These are phyloP conservation scores for Cordyceps javanica DNA, from an alignment of 2,329 filamentous ascomycete species.

Conservation along the genomic window DNA sequence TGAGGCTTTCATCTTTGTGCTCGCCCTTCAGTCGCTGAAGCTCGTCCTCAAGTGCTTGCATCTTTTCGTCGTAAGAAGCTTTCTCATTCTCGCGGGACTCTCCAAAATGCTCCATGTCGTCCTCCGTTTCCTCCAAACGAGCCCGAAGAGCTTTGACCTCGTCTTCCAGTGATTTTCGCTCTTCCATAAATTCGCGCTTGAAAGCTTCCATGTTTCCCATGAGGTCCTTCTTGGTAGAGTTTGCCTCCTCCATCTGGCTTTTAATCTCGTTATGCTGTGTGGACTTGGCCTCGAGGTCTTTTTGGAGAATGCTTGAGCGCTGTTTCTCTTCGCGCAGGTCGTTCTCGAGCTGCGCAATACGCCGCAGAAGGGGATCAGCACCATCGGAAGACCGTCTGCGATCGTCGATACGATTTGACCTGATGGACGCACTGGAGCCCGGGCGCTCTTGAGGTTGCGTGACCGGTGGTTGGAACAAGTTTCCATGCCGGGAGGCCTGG, in stretches of 20 bases:
- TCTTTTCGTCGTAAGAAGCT: conserved; percentile 59
- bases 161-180: conserved; percentile 74
- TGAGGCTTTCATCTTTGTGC: conserved; percentile 49
- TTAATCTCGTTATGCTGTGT: conserved; percentile 56
- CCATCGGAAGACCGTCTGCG: conserved; percentile 41
- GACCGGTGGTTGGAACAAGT: conserved; percentile 46
- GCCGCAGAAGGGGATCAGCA: conserved; percentile 39
- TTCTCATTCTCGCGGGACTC: conserved; percentile 81
- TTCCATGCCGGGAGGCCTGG: conserved; percentile 49
- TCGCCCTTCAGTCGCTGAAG: conserved; percentile 58
- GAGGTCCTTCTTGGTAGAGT: conserved; percentile 88
- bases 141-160: conserved; percentile 73
- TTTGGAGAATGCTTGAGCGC: conserved; percentile 58
- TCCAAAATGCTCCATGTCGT: conserved; percentile 79
- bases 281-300: conserved; percentile 55
- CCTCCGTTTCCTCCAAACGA: conserved; percentile 81
- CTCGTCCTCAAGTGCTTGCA: conserved; percentile 64
- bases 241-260: conserved; percentile 73
- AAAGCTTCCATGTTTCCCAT: conserved; percentile 91
- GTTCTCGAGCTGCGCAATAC: conserved; percentile 62
- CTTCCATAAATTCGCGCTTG: conserved; percentile 79
- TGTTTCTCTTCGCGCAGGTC: conserved; percentile 73
- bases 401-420: conserved; percentile 38
- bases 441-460: conserved; percentile 43
- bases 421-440: conserved; percentile 44